A percentile compares a stretch with the other conserved stretches of the same genome.
Conservation (phyloP, 106 monocot genomes). For the Agapanthus africanus region DNA sequence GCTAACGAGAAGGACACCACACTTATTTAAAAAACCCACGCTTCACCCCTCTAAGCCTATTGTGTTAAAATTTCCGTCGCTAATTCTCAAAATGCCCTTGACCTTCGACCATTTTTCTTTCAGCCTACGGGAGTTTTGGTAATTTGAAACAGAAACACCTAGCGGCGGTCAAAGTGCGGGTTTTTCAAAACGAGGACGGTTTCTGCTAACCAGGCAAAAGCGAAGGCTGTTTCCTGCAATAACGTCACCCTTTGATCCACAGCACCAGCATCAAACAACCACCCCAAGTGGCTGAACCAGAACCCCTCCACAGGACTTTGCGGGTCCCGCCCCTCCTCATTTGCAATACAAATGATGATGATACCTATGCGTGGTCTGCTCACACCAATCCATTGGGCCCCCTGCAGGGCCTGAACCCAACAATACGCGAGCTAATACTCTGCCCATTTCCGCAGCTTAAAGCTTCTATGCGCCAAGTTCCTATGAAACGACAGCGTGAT, state of each 20-base stretch:
- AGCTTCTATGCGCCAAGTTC: not conserved
- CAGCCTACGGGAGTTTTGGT: no score
- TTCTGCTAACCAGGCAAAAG: no score
- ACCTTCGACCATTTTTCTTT: no score
- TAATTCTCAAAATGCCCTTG: no score
- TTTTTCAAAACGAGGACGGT: no score
- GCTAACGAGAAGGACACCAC: no score
- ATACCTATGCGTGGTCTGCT: slow-evolving; percentile 6
- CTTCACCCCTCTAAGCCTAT: no score
- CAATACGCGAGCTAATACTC: not conserved
- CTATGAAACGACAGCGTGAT: slow-evolving; percentile 7
- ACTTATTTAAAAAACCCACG: no score
- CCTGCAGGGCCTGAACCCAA: not conserved
- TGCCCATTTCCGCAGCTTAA: not conserved
- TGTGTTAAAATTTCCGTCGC: no score
- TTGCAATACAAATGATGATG: slow-evolving; percentile 8
- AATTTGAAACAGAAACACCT: no score
- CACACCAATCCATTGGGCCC: slow-evolving; percentile 5
- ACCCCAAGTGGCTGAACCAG: slow-evolving; percentile 6
- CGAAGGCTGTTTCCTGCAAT: no score
- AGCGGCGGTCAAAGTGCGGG: no score
- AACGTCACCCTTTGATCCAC: not conserved
- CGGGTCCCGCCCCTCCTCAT: not conserved
- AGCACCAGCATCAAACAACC: not conserved
- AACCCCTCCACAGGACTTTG: slow-evolving; percentile 2